Evolutionary conservation across 2,329 filamentous ascomycete genomes (phyloP), one percentile per base, ranked within the genome.

Genomic region (Xylariales sp.): DNA sequence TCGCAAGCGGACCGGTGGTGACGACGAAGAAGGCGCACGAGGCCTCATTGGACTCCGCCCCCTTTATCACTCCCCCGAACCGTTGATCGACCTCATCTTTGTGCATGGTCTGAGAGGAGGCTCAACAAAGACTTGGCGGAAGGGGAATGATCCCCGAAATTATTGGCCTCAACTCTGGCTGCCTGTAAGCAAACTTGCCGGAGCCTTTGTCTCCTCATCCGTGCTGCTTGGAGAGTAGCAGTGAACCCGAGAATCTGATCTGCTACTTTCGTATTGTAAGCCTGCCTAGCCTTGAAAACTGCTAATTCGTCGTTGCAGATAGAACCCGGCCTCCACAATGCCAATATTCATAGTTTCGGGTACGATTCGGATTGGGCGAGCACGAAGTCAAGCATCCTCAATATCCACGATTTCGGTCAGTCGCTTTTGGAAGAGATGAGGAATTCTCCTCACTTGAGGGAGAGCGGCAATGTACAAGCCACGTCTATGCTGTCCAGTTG

Each of bases 161-260:
- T 69, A 62, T 44, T 69, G 66, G 66, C 66, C 66, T 0, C 47
- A 58, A 42, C 39, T 51, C 28, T 69, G 60, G 59, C 53, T 68
- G 0, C 58, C 65, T n/a, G n/a, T n/a, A n/a, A n/a, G n/a, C n/a
- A n/a, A n/a, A n/a, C n/a, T n/a, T n/a, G n/a, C n/a, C n/a, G n/a
- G n/a, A n/a, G n/a, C n/a, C n/a, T n/a, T n/a, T n/a, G n/a, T n/a
- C n/a, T n/a, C n/a, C n/a, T n/a, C n/a, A n/a, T n/a, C n/a, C n/a
- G n/a, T n/a, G n/a, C n/a, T n/a, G n/a, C n/a, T n/a, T n/a, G n/a
- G n/a, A n/a, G n/a, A n/a, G n/a, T n/a, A n/a, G n/a, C n/a, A n/a
- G n/a, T n/a, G n/a, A n/a, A n/a, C n/a, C n/a, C n/a, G n/a, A n/a
- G n/a, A n/a, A n/a, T n/a, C n/a, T n/a, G n/a, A n/a, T n/a, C n/a